These are phyloP conservation scores for Kwoniella dendrophila DNA, from an alignment of 768 basidiomycete genomes.

Conservation along the genomic window DNA sequence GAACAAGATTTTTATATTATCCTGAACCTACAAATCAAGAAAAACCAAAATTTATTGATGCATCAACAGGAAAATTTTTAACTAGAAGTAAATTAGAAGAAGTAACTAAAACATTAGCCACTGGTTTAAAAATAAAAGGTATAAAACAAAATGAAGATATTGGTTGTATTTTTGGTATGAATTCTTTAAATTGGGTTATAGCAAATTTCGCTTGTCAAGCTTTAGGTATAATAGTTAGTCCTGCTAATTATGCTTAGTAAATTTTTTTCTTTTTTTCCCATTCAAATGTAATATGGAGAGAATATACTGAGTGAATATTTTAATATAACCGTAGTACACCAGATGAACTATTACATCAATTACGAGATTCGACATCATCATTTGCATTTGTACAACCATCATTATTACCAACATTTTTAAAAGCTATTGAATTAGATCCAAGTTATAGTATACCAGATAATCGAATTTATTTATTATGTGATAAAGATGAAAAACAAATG, in stretches of 20 bases:
- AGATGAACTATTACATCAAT: constrained; percentile 72
- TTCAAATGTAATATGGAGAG: not conserved
- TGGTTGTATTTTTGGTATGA: constrained; percentile 66
- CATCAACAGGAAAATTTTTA: constrained; percentile 63
- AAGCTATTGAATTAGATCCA: constrained; percentile 62
- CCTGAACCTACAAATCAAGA: constrained; percentile 30
- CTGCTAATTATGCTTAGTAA: constrained; percentile 62
- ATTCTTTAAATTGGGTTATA: constrained; percentile 62
- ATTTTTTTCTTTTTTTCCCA: not conserved
- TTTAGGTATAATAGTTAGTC: constrained; percentile 69
- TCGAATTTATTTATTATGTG: constrained; percentile 64
- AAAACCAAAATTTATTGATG: constrained; percentile 70
- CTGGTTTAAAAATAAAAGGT: constrained; percentile 61
- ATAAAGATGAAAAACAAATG: constrained; percentile 18
- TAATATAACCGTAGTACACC: constrained; percentile 62
- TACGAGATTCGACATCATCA: constrained; percentile 67
- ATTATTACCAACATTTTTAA: constrained; percentile 62
- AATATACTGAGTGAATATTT: not conserved
- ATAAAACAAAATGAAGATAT: constrained; percentile 64
- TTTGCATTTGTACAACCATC: constrained; percentile 69
- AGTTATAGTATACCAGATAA: constrained; percentile 56
- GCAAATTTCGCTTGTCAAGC: constrained; percentile 60
- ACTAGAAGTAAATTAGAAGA: constrained; percentile 64
- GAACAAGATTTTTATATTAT: constrained; percentile 20
- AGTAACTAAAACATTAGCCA: constrained; percentile 64